phyloP scores from a whole-genome alignment of 345 rosid genomes.

The Eutrema yunnanense region DNA sequence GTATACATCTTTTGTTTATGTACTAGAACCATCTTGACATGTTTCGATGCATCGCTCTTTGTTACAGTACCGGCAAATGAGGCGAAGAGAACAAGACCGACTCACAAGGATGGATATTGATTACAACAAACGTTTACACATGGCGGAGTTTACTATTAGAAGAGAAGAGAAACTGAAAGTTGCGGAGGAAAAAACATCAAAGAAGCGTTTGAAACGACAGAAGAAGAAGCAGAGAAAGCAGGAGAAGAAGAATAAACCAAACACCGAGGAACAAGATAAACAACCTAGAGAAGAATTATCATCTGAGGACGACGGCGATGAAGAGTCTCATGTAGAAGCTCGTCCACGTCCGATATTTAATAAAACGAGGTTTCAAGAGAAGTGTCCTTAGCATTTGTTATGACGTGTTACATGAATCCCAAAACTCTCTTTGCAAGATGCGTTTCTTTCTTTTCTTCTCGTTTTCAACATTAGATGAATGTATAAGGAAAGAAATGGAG shows the following conservation, averaged over 20 bases:
- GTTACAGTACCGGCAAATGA: constrained; percentile 91
- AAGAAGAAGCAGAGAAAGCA: constrained; percentile 73
- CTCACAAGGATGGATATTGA: constrained; percentile 85
- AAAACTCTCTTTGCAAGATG: constrained; percentile 4
- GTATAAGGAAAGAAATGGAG: neutral
- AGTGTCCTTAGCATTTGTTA: constrained; percentile 6
- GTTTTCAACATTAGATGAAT: neutral
- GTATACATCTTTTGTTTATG: neutral
- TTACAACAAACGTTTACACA: constrained; percentile 66
- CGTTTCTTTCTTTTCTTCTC: neutral
- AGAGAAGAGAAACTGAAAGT: constrained; percentile 82
- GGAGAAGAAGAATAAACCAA: constrained; percentile 53
- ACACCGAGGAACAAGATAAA: constrained; percentile 40
- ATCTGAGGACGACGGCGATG: constrained; percentile 41
- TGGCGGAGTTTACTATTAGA: constrained; percentile 64
- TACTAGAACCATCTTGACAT: neutral
- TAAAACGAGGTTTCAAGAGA: constrained; percentile 16
- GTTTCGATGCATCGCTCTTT: neutral
- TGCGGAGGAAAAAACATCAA: constrained; percentile 75
- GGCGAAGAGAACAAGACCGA: constrained; percentile 86
- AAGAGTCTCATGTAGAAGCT: constrained; percentile 34
- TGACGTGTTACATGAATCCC: neutral
- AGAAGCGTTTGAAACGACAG: constrained; percentile 81
- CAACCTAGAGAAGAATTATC: constrained; percentile 39
- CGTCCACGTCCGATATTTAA: constrained; percentile 23